Evolutionary conservation across 2,329 filamentous ascomycete species (phyloP).

Genomic region (Fusarium annulatum): DNA sequence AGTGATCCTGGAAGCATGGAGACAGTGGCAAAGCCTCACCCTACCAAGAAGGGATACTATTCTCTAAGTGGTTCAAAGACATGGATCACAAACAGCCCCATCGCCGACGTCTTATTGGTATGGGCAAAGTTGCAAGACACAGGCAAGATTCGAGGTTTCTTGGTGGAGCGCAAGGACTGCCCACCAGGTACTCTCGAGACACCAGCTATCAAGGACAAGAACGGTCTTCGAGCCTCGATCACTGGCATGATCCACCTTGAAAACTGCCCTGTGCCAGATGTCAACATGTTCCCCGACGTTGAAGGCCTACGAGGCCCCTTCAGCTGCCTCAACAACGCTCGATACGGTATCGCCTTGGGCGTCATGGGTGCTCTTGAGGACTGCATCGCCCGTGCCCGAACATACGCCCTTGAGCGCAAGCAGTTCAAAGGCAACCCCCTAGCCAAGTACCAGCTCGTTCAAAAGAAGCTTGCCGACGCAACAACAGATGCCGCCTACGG

Average conservation of each 20-base stretch:
- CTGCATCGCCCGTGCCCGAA: constrained; percentile 81
- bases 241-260: constrained; percentile 99
- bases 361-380: constrained; percentile 96
- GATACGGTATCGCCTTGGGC: constrained; percentile 93
- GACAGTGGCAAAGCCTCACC: constrained; percentile 84
- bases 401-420: constrained; percentile 90
- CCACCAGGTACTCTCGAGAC: constrained; percentile 91
- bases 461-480: constrained; percentile 97
- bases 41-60: constrained; percentile 84
- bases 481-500: constrained; percentile 91
- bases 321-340: constrained; percentile 91
- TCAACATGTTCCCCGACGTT: constrained; percentile 93
- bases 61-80: constrained; percentile 86
- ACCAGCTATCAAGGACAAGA: constrained; percentile 94
- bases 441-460: constrained; percentile 94
- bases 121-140: constrained; percentile 95
- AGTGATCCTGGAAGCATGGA: constrained; percentile 94
- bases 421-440: constrained; percentile 97
- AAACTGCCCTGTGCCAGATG: constrained; percentile 85
- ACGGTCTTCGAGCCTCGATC: constrained; percentile 88
- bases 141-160: constrained; percentile 93
- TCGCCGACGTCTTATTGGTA: constrained; percentile 84
- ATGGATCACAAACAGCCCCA: constrained; percentile 96
- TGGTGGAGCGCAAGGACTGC: constrained; percentile 86
- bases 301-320: constrained; percentile 92